Evolutionary conservation across 169 alveolate genomes (phyloP), one percentile per base, ranked within the genome.

Genomic region (Ophryocystis elektroscirrha): DNA sequence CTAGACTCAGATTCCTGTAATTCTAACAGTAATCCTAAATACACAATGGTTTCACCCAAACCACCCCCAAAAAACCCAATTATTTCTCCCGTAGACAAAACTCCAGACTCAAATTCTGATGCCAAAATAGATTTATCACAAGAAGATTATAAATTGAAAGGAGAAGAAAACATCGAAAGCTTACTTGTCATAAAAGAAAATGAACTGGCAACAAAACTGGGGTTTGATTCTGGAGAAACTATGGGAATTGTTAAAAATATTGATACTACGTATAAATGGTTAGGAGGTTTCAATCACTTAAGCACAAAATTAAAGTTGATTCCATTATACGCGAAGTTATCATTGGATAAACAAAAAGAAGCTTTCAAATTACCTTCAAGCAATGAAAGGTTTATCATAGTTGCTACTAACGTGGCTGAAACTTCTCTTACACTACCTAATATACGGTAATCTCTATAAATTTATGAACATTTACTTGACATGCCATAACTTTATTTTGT

Each of bases 371-470:
- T 69, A 22, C 91, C 95, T 20, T 66, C 63, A 23, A 86, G 75
- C 5, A 73, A 73, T 56, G 85, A 84, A 63, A 73, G 98, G 15
- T 61, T 85, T 39, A 85, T 92, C 25, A 85, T 94, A 30, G 75
- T 92, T 27, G 76, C 98, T n/a, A 94, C 99, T 22, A 91, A 94
- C 56, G 96, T 94, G 1, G 96, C 99, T 12, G 99, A 94, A 70
- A 91, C 99, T 15, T 86, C 98, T 5, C 64, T 94, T 22, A 94
- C 99, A 9, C 78, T 94, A 32, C 99, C 99, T 18, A 90, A 89
- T 52, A 74, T 84, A 29, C 68, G 93, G 69, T 70, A 54, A 32
- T 61, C 26, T 5, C 1, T 41, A 5, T 6, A 3, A 3, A 12
- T 15, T 7, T 1, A 45, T 46, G 5, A 4, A 50, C 42, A 41